A percentile compares a stretch with the other conserved stretches of the same genome.
Conservation (phyloP, 306 rosid genomes). For the Lathyrus sativus region DNA sequence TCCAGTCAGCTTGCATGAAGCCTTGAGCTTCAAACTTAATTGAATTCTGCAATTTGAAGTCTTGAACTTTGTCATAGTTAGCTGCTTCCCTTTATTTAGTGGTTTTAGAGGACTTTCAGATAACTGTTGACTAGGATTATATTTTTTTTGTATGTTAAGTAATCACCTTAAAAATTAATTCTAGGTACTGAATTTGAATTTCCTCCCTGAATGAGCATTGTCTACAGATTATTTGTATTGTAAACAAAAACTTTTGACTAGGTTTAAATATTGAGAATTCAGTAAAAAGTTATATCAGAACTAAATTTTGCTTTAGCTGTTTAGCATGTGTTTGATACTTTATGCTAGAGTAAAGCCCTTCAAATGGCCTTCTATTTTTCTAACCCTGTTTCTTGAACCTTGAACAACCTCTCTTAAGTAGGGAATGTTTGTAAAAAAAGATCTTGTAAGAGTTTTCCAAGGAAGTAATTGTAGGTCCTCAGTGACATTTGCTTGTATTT, state of each 20-base stretch:
- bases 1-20: neutral
- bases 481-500: constrained; percentile 14
- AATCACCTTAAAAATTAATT: constrained; percentile 1
- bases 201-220: neutral
- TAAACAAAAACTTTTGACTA: neutral
- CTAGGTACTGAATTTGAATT: neutral
- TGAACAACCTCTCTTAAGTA: constrained; percentile 13
- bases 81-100: neutral
- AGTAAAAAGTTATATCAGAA: neutral
- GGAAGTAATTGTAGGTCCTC: neutral
- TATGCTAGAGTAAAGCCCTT: constrained; percentile 1
- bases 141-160: neutral
- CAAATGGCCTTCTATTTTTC: neutral
- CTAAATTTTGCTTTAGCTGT: constrained; percentile 19
- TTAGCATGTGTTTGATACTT: constrained; percentile 5
- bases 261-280: neutral
- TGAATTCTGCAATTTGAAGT: constrained; percentile 14
- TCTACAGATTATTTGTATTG: constrained; percentile 16
- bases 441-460: neutral
- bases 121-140: neutral
- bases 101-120: constrained; percentile 24
- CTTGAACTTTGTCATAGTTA: constrained; percentile 20
- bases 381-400: constrained; percentile 1
- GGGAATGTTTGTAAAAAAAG: constrained; percentile 20
- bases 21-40: neutral